Base-by-base conservation (phyloP, 148 eudicot species). In the Silene latifolia region DNA sequence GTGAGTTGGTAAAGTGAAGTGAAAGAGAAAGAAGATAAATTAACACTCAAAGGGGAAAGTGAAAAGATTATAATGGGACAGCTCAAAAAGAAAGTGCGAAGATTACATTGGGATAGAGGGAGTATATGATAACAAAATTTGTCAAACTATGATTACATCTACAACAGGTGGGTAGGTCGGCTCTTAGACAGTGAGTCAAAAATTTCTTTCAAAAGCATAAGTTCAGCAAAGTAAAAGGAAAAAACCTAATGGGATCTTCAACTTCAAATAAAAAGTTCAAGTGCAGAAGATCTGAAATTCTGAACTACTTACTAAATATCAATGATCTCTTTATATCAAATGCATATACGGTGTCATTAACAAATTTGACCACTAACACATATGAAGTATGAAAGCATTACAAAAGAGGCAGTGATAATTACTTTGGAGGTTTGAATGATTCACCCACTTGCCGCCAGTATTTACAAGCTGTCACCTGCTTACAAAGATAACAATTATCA, bases 361-460 rank as follows among this genome's bases (percentile, higher is more conserved):
- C 19, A 51, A 67, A 69, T 48, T 47, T 72, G 17, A 19, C 56
- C 51, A 27, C 19, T 56, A 72, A 53, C 10, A 27, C 4, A 71
- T n/a, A 72, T 48, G 14, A 15, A 48, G 53, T 48, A 48, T 42
- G 13, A 66, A 27, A 59, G 14, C 39, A 65, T 29, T 5, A 44
- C 46, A 10, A 42, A 24, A 39, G 56, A 64, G 57, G 54, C 44
- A 73, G 51, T 64, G 32, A 63, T 69, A 25, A 80, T 85, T 89
- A 93, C 96, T 90, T 93, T 42, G 96, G 96, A 59, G 98, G 96
- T 72, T 87, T 87, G 73, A 93, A 93, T 27, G 98, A 89, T 78
- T 89, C 96, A 76, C 98, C 98, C 27, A 93, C 88, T 87, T 89
- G 93, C 77, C 98, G 92, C 98, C 98, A 93, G 74, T 81, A 84